Evolutionary conservation across 768 basidiomycete genomes (phyloP).

Genomic region (Paxillus rubicundulus): DNA sequence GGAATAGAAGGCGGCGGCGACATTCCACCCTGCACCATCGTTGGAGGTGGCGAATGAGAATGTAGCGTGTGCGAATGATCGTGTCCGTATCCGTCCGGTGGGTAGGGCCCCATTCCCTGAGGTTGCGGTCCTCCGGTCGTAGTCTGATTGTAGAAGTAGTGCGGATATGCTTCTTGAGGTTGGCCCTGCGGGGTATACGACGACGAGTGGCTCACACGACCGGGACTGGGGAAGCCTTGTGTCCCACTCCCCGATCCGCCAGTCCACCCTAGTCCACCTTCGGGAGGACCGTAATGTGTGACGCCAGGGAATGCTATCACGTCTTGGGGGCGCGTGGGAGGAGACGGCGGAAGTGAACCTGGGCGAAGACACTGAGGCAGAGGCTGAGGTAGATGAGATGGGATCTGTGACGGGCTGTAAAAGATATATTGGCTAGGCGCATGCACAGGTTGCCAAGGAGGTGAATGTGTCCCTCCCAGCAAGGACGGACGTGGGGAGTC

Average conservation of each 20-base stretch:
- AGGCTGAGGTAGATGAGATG: background rate
- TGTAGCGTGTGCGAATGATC: background rate
- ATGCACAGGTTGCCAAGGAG: background rate
- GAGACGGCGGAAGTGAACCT: background rate
- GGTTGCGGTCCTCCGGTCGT: background rate
- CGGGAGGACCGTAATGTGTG: background rate
- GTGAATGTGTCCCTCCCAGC: conserved; percentile 2
- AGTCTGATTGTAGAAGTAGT: background rate
- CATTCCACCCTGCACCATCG: conserved; percentile 9
- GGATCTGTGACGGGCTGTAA: background rate
- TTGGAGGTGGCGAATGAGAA: background rate
- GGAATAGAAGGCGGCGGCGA: conserved; percentile 26
- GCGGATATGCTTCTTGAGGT: background rate
- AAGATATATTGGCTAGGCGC: conserved; percentile 1
- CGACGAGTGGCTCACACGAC: background rate
- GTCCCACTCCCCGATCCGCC: background rate
- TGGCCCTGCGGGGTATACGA: background rate
- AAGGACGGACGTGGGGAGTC: conserved; percentile 20
- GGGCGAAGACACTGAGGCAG: background rate
- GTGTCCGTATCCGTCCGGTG: background rate
- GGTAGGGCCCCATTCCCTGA: background rate
- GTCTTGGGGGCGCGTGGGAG: background rate
- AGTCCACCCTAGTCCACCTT: too few relatives aligned
- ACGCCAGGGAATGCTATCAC: background rate
- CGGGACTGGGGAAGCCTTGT: background rate